Conservation (phyloP, 179 eudicot species). For the Patellifolia procumbens region DNA sequence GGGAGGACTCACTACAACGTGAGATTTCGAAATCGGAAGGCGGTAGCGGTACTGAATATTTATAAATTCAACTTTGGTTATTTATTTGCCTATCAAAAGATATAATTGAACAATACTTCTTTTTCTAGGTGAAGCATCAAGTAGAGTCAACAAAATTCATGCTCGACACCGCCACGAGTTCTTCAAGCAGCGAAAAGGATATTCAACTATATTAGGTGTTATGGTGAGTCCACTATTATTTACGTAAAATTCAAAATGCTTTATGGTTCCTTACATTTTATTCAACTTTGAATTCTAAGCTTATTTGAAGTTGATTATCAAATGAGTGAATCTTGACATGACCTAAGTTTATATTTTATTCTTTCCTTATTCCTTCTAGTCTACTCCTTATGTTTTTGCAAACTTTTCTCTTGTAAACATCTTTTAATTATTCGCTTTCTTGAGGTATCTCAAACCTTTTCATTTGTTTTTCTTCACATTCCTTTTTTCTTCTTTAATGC, state of each 20-base stretch:
- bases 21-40: slow-evolving; percentile 32
- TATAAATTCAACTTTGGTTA: background rate
- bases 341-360: background rate
- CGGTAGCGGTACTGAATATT: slow-evolving; percentile 25
- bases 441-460: too few relatives aligned
- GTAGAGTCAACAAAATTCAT: slow-evolving; percentile 35
- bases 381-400: too few relatives aligned
- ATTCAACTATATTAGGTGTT: slow-evolving; percentile 36
- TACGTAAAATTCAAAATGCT: background rate
- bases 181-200: slow-evolving; percentile 40
- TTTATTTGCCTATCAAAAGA: background rate
- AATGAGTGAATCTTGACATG: background rate
- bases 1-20: slow-evolving; percentile 67
- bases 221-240: slow-evolving; percentile 41
- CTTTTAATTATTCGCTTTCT: too few relatives aligned
- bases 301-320: background rate
- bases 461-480: too few relatives aligned
- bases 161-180: slow-evolving; percentile 39
- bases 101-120: background rate
- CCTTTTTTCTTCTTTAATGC: too few relatives aligned
- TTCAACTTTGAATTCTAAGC: background rate
- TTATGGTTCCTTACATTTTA: background rate
- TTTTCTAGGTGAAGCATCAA: slow-evolving; percentile 24
- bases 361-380: too few relatives aligned
- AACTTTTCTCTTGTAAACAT: too few relatives aligned